Evolutionary conservation across 1,139 yeast genomes (phyloP).

Genomic region (Debaryomycetaceae sp.): DNA sequence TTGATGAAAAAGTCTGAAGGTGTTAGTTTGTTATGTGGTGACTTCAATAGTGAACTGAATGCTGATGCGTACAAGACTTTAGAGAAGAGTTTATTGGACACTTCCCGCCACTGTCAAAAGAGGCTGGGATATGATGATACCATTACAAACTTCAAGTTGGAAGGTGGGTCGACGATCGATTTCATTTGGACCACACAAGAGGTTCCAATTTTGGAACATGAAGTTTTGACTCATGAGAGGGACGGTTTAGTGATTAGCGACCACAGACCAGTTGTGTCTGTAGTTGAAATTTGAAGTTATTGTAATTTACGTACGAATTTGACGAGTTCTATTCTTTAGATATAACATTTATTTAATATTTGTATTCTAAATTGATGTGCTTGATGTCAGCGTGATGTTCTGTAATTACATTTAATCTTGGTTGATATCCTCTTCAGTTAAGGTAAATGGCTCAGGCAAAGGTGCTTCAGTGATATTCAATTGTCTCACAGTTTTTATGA

Average conservation of each 20-base stretch:
- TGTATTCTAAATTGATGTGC: neutral
- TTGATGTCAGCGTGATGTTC: neutral
- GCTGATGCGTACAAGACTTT: conserved; percentile 31
- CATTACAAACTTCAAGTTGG: conserved; percentile 12
- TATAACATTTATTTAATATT: neutral
- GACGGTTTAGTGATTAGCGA: conserved; percentile 13
- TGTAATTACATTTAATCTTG: conserved; percentile 19
- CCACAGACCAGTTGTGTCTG: conserved; percentile 21
- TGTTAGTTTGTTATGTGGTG: conserved; percentile 26
- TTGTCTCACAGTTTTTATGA: conserved; percentile 85
- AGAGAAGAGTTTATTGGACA: conserved; percentile 7
- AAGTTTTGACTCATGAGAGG: conserved; percentile 10
- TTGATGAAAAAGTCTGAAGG: conserved; percentile 9
- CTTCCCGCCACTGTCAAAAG: conserved; percentile 7
- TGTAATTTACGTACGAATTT: neutral
- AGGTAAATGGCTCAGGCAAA: conserved; percentile 78
- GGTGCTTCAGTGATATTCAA: conserved; percentile 83
- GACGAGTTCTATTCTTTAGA: neutral
- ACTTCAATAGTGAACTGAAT: conserved; percentile 43
- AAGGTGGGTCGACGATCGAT: conserved; percentile 14
- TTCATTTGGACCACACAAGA: conserved; percentile 11
- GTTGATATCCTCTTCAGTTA: conserved; percentile 50
- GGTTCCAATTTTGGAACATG: conserved; percentile 8
- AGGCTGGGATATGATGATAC: conserved; percentile 9
- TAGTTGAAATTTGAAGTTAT: conserved; percentile 9